Percentiles rank a stretch among this genome's conserved stretches.
Conservation (phyloP, 441 rosid species). For the Dalechampia spathulata region DNA sequence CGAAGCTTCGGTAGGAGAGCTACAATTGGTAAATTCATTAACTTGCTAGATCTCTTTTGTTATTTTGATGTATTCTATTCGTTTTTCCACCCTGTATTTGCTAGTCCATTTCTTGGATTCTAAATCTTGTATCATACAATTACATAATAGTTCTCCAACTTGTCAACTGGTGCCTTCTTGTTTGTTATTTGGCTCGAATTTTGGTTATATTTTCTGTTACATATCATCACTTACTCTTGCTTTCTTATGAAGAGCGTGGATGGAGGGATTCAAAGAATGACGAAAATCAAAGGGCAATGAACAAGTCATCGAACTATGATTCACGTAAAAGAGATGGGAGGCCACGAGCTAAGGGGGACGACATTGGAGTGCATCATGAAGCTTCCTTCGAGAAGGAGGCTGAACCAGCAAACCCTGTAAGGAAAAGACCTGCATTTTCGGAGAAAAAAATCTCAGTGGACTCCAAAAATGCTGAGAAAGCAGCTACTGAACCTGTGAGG, state of each 20-base stretch:
- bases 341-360: constrained; percentile 33
- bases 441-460: constrained; percentile 56
- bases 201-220: no score
- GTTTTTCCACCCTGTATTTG: not conserved
- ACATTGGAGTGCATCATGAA: constrained; percentile 49
- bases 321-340: constrained; percentile 34
- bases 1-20: constrained; percentile 46
- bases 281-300: constrained; percentile 28
- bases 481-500: constrained; percentile 29
- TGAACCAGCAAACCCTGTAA: constrained; percentile 33
- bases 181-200: no score
- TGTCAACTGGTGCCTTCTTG: no score
- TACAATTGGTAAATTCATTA: constrained; percentile 42
- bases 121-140: no score
- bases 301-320: constrained; percentile 24
- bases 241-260: constrained; percentile 41
- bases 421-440: constrained; percentile 80
- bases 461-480: constrained; percentile 27
- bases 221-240: no score
- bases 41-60: not conserved
- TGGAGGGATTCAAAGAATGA: constrained; percentile 56
- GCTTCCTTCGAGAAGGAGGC: constrained; percentile 50
- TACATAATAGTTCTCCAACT: no score
- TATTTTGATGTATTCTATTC: not conserved
- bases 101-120: no score